These are phyloP conservation scores for Shiraia bambusicola DNA, from an alignment of 2,329 filamentous ascomycete genomes.

Conservation along the genomic window DNA sequence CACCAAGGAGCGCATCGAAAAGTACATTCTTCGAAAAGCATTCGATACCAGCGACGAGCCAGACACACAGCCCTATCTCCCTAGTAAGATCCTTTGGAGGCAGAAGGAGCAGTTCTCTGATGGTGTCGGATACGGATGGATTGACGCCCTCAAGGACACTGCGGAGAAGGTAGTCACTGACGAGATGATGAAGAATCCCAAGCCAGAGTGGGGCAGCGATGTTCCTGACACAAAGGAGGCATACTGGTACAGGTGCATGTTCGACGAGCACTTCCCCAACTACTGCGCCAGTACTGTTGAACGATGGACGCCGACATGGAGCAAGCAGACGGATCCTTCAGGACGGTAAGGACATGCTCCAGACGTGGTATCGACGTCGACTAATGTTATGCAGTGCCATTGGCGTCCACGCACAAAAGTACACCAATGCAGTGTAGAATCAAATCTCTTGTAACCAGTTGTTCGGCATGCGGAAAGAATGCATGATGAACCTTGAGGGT, in stretches of 20 bases:
- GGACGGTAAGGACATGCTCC: constrained; percentile 64
- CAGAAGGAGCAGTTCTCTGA: constrained; percentile 99
- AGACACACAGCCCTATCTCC: constrained; percentile 79
- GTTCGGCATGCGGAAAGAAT: neutral
- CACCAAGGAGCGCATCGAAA: constrained; percentile 83
- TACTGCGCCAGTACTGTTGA: constrained; percentile 90
- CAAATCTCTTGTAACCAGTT: neutral
- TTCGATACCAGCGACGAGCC: constrained; percentile 93
- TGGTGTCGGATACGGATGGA: constrained; percentile 98
- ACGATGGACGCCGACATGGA: constrained; percentile 98
- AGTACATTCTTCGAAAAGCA: constrained; percentile 96
- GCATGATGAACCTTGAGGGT: neutral
- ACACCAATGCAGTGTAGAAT: constrained; percentile 25
- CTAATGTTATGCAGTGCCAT: constrained; percentile 34
- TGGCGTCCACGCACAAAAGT: constrained; percentile 39
- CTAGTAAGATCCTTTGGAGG: constrained; percentile 92
- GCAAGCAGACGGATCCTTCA: constrained; percentile 91
- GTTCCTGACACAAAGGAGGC: constrained; percentile 96
- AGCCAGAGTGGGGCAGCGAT: constrained; percentile 91
- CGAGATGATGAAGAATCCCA: constrained; percentile 98
- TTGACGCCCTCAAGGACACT: constrained; percentile 93
- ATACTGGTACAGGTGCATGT: constrained; percentile 97
- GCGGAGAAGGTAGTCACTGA: constrained; percentile 88
- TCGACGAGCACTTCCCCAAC: constrained; percentile 96
- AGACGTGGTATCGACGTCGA: neutral